Percentiles rank a stretch among this genome's conserved stretches.
phyloP scores from a whole-genome alignment of 306 rosid genomes.

The Phaseolus lunatus region DNA sequence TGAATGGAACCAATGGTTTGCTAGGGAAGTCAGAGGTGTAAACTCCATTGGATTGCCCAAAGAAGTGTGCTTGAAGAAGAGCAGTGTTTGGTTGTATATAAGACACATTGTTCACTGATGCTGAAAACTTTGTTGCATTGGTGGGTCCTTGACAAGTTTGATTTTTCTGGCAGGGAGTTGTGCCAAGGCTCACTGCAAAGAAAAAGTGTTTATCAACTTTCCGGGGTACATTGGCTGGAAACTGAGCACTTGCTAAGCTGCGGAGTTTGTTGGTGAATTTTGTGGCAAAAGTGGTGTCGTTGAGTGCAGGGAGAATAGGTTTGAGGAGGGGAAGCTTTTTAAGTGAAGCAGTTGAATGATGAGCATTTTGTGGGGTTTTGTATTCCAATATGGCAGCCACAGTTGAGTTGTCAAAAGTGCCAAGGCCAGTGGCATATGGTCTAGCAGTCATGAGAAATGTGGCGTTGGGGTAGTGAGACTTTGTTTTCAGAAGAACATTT shows the following conservation, averaged over 20 bases:
- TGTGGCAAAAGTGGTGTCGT: constrained; percentile 74
- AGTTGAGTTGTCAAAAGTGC: constrained; percentile 75
- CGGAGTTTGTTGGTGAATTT: constrained; percentile 57
- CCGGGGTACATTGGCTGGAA: constrained; percentile 69
- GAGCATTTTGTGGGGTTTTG: constrained; percentile 36
- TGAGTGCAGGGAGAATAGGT: constrained; percentile 63
- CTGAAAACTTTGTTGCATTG: constrained; percentile 71
- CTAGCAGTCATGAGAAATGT: constrained; percentile 70
- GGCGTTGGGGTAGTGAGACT: constrained; percentile 63
- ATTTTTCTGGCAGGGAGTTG: constrained; percentile 57
- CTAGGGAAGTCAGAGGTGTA: constrained; percentile 56
- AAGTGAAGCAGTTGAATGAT: constrained; percentile 38
- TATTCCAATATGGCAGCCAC: constrained; percentile 65
- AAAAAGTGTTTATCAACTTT: constrained; percentile 63
- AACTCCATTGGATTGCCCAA: constrained; percentile 57
- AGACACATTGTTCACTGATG: constrained; percentile 71
- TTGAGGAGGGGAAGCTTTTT: constrained; percentile 55
- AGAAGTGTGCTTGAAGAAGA: constrained; percentile 68
- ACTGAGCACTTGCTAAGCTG: constrained; percentile 56
- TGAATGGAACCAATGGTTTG: constrained; percentile 55
- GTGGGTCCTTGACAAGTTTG: constrained; percentile 76
- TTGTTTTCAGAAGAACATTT: constrained; percentile 69
- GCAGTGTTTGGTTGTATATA: constrained; percentile 60
- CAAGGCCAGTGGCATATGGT: constrained; percentile 61
- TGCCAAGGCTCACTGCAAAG: constrained; percentile 77